Evolutionary conservation across 1,139 yeast genomes (phyloP), one percentile per base, ranked within the genome.

Genomic region (Geotrichum phurueaensis): DNA sequence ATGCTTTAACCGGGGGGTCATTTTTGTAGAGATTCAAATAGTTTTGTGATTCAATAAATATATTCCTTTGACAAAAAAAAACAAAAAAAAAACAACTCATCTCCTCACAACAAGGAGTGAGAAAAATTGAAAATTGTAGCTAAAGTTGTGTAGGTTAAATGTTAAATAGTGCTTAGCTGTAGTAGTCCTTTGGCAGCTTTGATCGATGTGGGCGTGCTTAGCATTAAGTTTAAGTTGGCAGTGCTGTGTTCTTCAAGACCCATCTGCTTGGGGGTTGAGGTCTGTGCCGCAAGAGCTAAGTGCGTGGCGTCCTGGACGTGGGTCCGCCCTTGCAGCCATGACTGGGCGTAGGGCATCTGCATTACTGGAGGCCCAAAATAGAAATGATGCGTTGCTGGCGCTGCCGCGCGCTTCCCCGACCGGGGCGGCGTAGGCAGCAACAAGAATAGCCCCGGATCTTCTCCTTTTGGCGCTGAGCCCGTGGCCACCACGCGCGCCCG

Each of bases 181-280:
- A 55, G 43, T 1, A 55, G 50, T 25, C 58, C 51, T 36, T 33
- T 18, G 9, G 58, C 58, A 15, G 58, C 58, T 23, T 33, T 33
- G 7, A 55, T 33, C 2, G 58, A 55, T 4, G 50, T 33, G 3
- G 58, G 58, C n/a, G 58, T 55, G 22, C 49, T 33, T 22, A 39
- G n/a, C 47, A 39, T 39, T 18, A 39, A 7, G 9, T 39, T 5
- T 39, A 22, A 6, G n/a, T 39, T 39, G 18, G 47, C 20, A 1
- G 47, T n/a, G n/a, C 22, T 13, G n/a, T 33, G 12, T 9, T 3
- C 15, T 2, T 12, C n/a, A 33, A 12, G 3, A 33, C 3, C 15
- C 15, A 13, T 2, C 20, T 20, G 12, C 50, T 15, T 39, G 45
- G 9, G 22, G 33, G 31, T 7, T 13, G n/a, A 15, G 4, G 47